Conservation (phyloP, 805 yeast species). For the Zygoascus bituminiphila region DNA sequence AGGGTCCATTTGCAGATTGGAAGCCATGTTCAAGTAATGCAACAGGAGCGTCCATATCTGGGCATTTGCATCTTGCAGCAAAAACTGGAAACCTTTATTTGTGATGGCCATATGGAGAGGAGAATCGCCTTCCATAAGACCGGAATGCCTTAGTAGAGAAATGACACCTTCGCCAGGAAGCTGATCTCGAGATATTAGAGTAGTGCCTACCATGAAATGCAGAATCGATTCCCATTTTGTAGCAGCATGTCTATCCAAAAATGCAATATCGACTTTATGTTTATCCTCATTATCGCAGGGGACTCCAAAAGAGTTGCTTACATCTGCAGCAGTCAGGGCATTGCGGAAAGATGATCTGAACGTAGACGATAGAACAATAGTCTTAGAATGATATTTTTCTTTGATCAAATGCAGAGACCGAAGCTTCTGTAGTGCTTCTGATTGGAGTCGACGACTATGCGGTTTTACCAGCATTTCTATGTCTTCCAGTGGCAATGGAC, state of each 20-base stretch:
- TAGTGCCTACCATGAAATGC: constrained; percentile 95
- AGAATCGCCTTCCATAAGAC: constrained; percentile 67
- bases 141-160: constrained; percentile 65
- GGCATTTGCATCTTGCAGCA: constrained; percentile 84
- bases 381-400: constrained; percentile 40
- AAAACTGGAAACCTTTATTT: constrained; percentile 86
- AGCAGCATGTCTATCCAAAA: constrained; percentile 72
- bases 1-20: constrained; percentile 81
- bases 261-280: constrained; percentile 50
- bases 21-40: constrained; percentile 81
- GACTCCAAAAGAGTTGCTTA: constrained; percentile 68
- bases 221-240: constrained; percentile 90
- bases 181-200: constrained; percentile 35
- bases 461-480: constrained; percentile 71
- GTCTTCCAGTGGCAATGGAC: constrained; percentile 57
- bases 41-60: constrained; percentile 90
- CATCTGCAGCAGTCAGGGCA: constrained; percentile 74
- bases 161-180: constrained; percentile 79
- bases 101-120: constrained; percentile 54
- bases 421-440: constrained; percentile 72
- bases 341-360: constrained; percentile 69
- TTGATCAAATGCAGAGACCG: constrained; percentile 66
- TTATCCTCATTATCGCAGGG: constrained; percentile 50
- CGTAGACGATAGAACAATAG: constrained; percentile 49
- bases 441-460: constrained; percentile 43